Conservation (phyloP, 1,284 basidiomycete genomes). For the Ustilago hordei region DNA sequence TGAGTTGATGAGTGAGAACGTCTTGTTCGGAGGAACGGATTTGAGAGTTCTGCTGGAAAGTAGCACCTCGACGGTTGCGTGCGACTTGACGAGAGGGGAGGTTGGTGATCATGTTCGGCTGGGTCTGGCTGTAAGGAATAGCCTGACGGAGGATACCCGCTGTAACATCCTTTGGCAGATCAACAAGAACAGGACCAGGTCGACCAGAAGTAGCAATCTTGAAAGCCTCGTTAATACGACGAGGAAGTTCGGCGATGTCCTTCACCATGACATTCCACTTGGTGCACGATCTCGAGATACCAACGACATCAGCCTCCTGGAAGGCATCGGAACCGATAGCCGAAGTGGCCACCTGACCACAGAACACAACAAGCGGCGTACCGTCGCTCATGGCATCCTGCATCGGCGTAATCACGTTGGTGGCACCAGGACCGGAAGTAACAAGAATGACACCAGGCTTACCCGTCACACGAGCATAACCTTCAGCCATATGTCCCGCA, state of each 20-base stretch:
- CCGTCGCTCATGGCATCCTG: conserved; percentile 97
- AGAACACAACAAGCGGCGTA: conserved; percentile 93
- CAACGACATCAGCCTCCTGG: conserved; percentile 96
- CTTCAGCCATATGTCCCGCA: conserved; percentile 98
- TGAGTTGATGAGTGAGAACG: conserved; percentile 75
- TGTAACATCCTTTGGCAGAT: conserved; percentile 97
- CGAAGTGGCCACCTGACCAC: conserved; percentile 97
- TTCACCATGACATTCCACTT: conserved; percentile 99
- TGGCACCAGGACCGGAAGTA: conserved; percentile 96
- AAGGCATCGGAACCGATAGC: conserved; percentile 97
- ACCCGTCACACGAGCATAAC: conserved; percentile 96
- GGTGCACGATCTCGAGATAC: conserved; percentile 95
- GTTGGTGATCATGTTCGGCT: conserved; percentile 76
- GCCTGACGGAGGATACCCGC: conserved; percentile 88
- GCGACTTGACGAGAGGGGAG: conserved; percentile 66
- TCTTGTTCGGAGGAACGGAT: conserved; percentile 40
- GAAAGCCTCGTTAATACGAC: conserved; percentile 98
- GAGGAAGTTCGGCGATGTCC: conserved; percentile 91
- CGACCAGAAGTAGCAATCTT: conserved; percentile 97
- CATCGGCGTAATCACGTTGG: conserved; percentile 97
- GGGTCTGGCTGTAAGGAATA: conserved; percentile 87
- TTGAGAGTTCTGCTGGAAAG: conserved; percentile 36
- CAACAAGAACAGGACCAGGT: conserved; percentile 95
- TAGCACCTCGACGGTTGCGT: conserved; percentile 46
- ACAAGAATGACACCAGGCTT: conserved; percentile 98